Evolutionary conservation across 176 grass and related monocot species (phyloP).

Genomic region (Triticum turgidum): DNA sequence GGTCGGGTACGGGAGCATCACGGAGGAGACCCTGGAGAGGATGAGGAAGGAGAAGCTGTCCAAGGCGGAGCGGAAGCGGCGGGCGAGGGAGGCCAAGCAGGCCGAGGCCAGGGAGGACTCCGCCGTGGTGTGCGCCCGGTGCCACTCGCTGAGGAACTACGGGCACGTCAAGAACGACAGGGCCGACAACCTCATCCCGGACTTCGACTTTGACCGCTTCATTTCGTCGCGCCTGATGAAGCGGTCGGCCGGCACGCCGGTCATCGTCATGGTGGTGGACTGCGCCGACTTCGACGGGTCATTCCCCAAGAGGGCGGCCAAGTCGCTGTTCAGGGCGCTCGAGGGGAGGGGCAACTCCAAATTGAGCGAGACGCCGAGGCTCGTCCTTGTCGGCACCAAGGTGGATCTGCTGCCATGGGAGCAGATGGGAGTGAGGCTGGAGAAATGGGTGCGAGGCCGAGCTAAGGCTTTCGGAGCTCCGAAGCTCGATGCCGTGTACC

Average conservation of each 20-base stretch:
- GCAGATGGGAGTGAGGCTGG: constrained; percentile 69
- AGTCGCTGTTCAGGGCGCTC: constrained; percentile 76
- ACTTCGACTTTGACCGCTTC: constrained; percentile 90
- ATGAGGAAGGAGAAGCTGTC: constrained; percentile 83
- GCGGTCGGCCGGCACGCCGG: constrained; percentile 48
- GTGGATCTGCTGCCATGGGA: constrained; percentile 81
- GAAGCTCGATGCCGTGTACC: constrained; percentile 73
- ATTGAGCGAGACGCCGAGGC: constrained; percentile 59
- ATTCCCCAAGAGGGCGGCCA: constrained; percentile 73
- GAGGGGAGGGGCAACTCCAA: constrained; percentile 62
- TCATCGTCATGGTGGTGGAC: constrained; percentile 84
- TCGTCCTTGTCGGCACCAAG: constrained; percentile 83
- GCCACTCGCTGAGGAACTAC: constrained; percentile 86
- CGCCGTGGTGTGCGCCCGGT: constrained; percentile 65
- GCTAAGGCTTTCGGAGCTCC: constrained; percentile 80
- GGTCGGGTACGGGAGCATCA: constrained; percentile 80
- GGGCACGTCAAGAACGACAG: constrained; percentile 91
- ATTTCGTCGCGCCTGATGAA: constrained; percentile 83
- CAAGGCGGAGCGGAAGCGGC: constrained; percentile 76
- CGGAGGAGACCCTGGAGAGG: constrained; percentile 56
- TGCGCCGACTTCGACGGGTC: constrained; percentile 92
- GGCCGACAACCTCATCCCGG: constrained; percentile 83
- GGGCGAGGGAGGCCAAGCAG: constrained; percentile 50
- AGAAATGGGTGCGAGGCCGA: constrained; percentile 75
- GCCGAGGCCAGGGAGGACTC: constrained; percentile 45